Evolutionary conservation across 768 basidiomycete species (phyloP).

Genomic region (Calvatia gigantea): DNA sequence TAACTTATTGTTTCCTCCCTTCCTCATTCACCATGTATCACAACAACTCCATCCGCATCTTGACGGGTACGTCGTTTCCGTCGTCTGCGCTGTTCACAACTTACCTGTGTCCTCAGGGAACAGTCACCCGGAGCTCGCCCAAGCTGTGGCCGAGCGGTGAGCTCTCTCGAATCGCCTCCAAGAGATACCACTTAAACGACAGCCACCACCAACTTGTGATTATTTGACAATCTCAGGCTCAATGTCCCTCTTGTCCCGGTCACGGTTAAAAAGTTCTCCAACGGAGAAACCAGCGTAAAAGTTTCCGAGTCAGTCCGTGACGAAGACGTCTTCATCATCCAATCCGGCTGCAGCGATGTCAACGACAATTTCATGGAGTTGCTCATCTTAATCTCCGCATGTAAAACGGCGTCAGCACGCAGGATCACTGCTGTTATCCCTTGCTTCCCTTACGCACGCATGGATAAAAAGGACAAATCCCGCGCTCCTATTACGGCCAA

Average conservation of each 20-base stretch:
- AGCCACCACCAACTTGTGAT: slow-evolving; percentile 36
- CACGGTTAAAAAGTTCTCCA: slow-evolving; percentile 88
- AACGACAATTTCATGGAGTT: slow-evolving; percentile 99
- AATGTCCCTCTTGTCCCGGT: slow-evolving; percentile 82
- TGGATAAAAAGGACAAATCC: slow-evolving; percentile 98
- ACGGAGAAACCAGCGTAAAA: slow-evolving; percentile 93
- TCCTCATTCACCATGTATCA: slow-evolving; percentile 53
- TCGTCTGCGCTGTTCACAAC: slow-evolving; percentile 10
- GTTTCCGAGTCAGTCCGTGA: slow-evolving; percentile 95
- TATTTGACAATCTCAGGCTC: slow-evolving; percentile 60
- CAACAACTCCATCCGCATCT: slow-evolving; percentile 75
- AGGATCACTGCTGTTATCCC: slow-evolving; percentile 97
- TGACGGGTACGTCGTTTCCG: slow-evolving; percentile 54
- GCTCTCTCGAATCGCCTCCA: slow-evolving; percentile 53
- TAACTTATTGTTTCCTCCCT: slow-evolving; percentile 26
- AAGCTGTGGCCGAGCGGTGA: slow-evolving; percentile 95
- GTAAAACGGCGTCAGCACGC: slow-evolving; percentile 93
- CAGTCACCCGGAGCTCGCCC: slow-evolving; percentile 97
- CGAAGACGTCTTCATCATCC: slow-evolving; percentile 98
- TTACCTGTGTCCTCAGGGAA: slow-evolving; percentile 61
- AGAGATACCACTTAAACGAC: slow-evolving; percentile 8
- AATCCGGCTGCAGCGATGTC: slow-evolving; percentile 84
- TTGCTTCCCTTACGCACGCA: slow-evolving; percentile 94
- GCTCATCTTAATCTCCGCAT: slow-evolving; percentile 96
- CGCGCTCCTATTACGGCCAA: slow-evolving; percentile 98